These are phyloP conservation scores for Urochloa ruziziensis DNA, from an alignment of 176 grass and related monocot species.

Conservation along the genomic window DNA sequence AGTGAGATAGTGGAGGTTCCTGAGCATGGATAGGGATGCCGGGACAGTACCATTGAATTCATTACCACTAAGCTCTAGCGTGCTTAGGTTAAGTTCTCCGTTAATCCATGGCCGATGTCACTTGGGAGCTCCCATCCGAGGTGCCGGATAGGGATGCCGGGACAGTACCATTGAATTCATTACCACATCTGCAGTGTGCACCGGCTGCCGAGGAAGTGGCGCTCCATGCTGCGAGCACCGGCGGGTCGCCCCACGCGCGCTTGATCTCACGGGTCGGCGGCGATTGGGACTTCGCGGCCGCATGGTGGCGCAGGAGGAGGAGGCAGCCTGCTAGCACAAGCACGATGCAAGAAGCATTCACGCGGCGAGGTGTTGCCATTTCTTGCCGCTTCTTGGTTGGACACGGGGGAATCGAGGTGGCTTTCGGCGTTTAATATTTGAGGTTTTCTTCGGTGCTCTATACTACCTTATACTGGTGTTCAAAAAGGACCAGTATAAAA, in stretches of 20 bases:
- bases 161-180: slow-evolving; percentile 41
- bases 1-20: slow-evolving; percentile 9
- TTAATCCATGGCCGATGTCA: slow-evolving; percentile 30
- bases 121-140: slow-evolving; percentile 39
- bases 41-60: slow-evolving; percentile 47
- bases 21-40: slow-evolving; percentile 20
- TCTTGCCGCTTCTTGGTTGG: too few species aligned
- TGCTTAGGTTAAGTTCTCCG: slow-evolving; percentile 22
- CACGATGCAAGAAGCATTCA: neutral
- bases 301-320: neutral
- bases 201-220: neutral
- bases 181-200: slow-evolving; percentile 36
- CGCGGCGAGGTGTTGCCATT: neutral
- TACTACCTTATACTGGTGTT: too few species aligned
- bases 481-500: too few species aligned
- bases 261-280: slow-evolving; percentile 44
- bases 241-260: slow-evolving; percentile 30
- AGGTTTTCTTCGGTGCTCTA: too few species aligned
- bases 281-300: neutral
- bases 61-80: slow-evolving; percentile 26
- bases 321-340: neutral
- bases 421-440: too few species aligned
- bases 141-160: slow-evolving; percentile 37
- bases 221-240: slow-evolving; percentile 38
- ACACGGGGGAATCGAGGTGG: too few species aligned